phyloP scores from a whole-genome alignment of 2,329 filamentous ascomycete species.

The Cercospora zeina region DNA sequence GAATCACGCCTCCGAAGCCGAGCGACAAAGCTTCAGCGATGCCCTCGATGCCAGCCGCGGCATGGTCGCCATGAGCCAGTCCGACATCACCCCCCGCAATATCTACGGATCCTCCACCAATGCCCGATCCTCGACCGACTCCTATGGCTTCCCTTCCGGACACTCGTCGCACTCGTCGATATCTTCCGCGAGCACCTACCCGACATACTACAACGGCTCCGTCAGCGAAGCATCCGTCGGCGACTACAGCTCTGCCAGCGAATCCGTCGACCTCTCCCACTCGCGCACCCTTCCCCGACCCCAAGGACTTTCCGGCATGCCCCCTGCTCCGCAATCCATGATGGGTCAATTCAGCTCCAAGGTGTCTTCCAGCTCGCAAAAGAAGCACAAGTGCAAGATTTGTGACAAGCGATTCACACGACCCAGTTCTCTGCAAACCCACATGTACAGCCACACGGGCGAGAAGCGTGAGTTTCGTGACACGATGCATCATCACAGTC shows the following conservation, averaged over 20 bases:
- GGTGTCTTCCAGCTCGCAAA: constrained; percentile 90
- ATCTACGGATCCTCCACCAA: constrained; percentile 67
- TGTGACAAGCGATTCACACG: constrained; percentile 97
- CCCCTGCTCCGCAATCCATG: constrained; percentile 90
- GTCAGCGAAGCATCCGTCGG: constrained; percentile 78
- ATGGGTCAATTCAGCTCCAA: constrained; percentile 99
- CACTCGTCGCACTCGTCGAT: constrained; percentile 88
- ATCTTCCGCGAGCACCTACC: constrained; percentile 77
- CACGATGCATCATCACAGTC: too few relatives aligned
- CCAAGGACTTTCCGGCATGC: constrained; percentile 64
- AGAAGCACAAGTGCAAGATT: constrained; percentile 99
- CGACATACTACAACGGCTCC: constrained; percentile 78
- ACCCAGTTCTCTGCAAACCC: constrained; percentile 90
- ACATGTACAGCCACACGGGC: constrained; percentile 98
- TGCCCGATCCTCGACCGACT: constrained; percentile 70
- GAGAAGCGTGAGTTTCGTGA: constrained; percentile 79
- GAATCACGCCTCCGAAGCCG: constrained; percentile 57
- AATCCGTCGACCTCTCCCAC: constrained; percentile 74
- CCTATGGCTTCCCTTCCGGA: constrained; percentile 81
- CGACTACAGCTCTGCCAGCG: constrained; percentile 90
- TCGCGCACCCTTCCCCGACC: constrained; percentile 83
- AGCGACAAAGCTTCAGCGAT: constrained; percentile 74
- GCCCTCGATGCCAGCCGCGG: constrained; percentile 89
- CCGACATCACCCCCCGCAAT: constrained; percentile 78
- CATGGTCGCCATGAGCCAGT: constrained; percentile 92